Evolutionary conservation across 768 basidiomycete species (phyloP), one percentile per base, ranked within the genome.

Genomic region (Rhizopogon rudus): DNA sequence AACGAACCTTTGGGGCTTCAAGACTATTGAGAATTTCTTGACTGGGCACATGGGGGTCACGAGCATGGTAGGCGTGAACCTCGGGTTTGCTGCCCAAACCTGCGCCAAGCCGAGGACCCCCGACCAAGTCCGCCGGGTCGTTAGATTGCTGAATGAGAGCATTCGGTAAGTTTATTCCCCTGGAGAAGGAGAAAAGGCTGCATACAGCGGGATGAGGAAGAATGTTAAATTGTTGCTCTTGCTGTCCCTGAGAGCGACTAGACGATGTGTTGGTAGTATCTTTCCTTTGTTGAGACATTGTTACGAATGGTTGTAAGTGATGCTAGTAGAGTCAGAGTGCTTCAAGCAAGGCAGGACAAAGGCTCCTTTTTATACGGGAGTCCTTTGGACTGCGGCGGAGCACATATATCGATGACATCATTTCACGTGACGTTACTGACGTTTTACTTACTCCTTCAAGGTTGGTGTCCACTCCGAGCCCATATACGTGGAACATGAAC

Each of bases 181-280:
- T 55, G 31, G 41, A 31, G 40, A 40, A 53, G 14, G 44, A 1
- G 3, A 37, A 3, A 44, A 25, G 25, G 25, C 31, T 2, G 63
- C 78, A 46, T 61, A 83, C 83, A 60, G 84, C 83, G 48, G 84
- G 85, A 63, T 86, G 82, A 20, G 85, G 85, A 54, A 78, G 74
- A 62, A 81, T 86, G 46, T 68, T 69, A 67, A 78, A 84, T 1
- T 60, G 63, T 48, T 71, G 77, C 61, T 82, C 77, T 6, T 56
- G 52, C 49, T 56, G 56, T 43, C 46, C 46, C 7, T 48, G 46
- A 33, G 20, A 31, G 46, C 17, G 31, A 48, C 31, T 20, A 17
- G 17, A 31, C 33, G 46, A 20, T 14, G 46, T 35, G 13, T 17
- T 35, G 31, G 31, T 48, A 35, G 31, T 48, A 35, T 48, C 31